Evolutionary conservation across 805 yeast species (phyloP).

Genomic region (Pichia cephalocereana): DNA sequence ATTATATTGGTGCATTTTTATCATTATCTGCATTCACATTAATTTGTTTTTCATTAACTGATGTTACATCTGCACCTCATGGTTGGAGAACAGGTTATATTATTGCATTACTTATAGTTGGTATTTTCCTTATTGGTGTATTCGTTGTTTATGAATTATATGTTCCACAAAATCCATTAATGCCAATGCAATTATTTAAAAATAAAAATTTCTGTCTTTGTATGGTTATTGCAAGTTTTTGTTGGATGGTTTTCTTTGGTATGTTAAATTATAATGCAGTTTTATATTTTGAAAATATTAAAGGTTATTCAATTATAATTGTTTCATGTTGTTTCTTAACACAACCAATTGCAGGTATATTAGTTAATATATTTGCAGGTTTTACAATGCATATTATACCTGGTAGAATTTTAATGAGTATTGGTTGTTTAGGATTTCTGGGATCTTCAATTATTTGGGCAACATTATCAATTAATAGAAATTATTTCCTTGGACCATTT

Average conservation of each 20-base stretch:
- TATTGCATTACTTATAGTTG: conserved; percentile 33
- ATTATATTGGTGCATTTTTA: conserved; percentile 36
- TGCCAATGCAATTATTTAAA: conserved; percentile 38
- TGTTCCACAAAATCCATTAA: conserved; percentile 33
- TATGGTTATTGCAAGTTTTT: conserved; percentile 29
- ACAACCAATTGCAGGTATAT: conserved; percentile 33
- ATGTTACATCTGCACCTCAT: conserved; percentile 30
- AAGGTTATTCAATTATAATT: conserved; percentile 29
- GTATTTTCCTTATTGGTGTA: conserved; percentile 25
- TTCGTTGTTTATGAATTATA: conserved; percentile 32
- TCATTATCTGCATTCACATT: conserved; percentile 32
- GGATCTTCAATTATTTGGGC: conserved; percentile 34
- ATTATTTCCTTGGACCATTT: conserved; percentile 38
- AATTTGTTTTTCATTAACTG: conserved; percentile 36
- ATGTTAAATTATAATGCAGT: conserved; percentile 30
- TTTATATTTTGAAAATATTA: conserved; percentile 34
- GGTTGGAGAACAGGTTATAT: conserved; percentile 42
- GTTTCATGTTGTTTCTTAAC: conserved; percentile 37
- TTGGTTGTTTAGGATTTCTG: conserved; percentile 29
- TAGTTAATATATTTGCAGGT: conserved; percentile 38
- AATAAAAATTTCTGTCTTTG: conserved; percentile 30
- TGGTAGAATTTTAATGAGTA: conserved; percentile 28
- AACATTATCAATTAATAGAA: conserved; percentile 25
- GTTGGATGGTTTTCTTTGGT: conserved; percentile 37
- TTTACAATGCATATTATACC: conserved; percentile 36